Evolutionary conservation across 208 protist genomes (phyloP), one percentile per base, ranked within the genome.

Genomic region (Vickermania spadyakhi): DNA sequence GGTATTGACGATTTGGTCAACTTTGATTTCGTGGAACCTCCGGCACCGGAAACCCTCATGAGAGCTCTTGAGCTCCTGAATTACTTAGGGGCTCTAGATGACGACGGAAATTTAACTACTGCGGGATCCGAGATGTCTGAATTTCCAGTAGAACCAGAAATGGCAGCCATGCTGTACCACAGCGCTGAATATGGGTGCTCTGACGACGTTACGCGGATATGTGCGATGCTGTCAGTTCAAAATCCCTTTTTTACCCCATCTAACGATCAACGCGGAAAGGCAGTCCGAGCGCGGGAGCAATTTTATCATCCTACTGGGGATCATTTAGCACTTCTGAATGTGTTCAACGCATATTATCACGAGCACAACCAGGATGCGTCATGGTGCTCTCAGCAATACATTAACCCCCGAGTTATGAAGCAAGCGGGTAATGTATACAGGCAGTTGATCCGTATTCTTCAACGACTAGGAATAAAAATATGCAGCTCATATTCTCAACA

Each of bases 1-100:
- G 97, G 97, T 11, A 97, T 99, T 56, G 96, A 99, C 51, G 96
- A 99, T 68, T 68, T 99, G 45, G 75, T 98, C 3, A 73, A 93
- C 53, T 99, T 99, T 73, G 96, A 98, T 57, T 99, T 99, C 75
- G 97, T 99, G 64, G 98, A 99, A 64, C 91, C 96, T n/a, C 98
- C 98, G 18, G 92, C 97, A 28, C 91, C 73, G 0, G 89, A 98
- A 64, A 97, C 96, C 2, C 66, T 99, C 11, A 89, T 98, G 66
- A 73, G 81, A 14, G 97, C 97, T 1, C 76, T 99, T 64, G 91
- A 99, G 62, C 45, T 91, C 75, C 91, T 93, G 28, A 98, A 98
- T 58, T 95, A 87, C 13, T 70, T 99, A 4, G 96, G 90, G 18
- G 97, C 98, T 2, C 79, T 99, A 2, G 96, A 99, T 60, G 98